Evolutionary conservation across 371 early-diverging fungal species (phyloP), one percentile per base, ranked within the genome.

Genomic region (Saksenaea oblongispora): DNA sequence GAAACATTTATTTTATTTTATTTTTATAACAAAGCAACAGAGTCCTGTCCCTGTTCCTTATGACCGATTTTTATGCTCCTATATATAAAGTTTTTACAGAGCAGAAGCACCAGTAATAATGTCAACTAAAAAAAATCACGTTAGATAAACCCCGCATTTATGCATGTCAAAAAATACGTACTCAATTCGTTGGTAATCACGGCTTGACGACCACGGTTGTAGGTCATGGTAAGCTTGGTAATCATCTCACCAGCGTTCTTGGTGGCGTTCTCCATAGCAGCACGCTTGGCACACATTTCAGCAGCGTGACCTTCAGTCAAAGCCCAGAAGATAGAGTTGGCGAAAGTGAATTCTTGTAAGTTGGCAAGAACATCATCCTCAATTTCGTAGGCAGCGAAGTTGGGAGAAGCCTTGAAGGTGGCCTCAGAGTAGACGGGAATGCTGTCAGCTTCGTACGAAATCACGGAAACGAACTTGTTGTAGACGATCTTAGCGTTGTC

Each of bases 211-310:
- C 92, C 90, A 73, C 97, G 92, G 88, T 97, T 96, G 87, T 89
- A 97, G 60, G 87, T 87, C 76, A 97, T 82, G 54, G 92, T 92
- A 59, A 86, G 73, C 75, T 84, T 84, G 55, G 67, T 61, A 57
- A 91, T 89, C 89, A 93, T 91, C 55, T 93, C 91, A 76, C 93
- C 95, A 63, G 98, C 99, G 84, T 98, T 98, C 91, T 97, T 96
- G 80, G 98, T 98, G 58, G 98, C 98, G 83, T 98, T 98, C 89
- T 98, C 99, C 99, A 97, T 98, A 78, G 99, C 98, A 71, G 93
- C 89, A 71, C 98, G 92, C 91, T 93, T 95, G 73, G 99, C 94
- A 53, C 94, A 89, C 93, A 97, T 93, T 82, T 98, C 99, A 55
- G 96, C 84, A 59, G 98, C 98, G 74, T 97, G 94, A 65, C 97